A percentile compares a stretch with the other conserved stretches of the same genome.
These are phyloP conservation scores for Orbilia brochopaga DNA, from an alignment of 2,329 filamentous ascomycete species.

Conservation along the genomic window DNA sequence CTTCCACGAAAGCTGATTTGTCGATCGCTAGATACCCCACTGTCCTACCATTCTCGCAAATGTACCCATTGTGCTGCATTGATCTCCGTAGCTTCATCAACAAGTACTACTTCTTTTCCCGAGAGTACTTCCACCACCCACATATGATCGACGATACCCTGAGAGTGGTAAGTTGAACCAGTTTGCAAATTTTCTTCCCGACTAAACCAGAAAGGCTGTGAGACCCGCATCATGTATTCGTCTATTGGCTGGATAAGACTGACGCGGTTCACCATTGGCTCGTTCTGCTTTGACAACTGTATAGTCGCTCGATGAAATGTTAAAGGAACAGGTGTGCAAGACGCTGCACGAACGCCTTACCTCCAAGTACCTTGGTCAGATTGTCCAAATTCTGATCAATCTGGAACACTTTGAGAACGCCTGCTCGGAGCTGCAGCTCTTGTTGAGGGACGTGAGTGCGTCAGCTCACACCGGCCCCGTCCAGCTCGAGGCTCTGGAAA, in stretches of 20 bases:
- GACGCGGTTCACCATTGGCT: constrained; percentile 33
- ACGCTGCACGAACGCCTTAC: constrained; percentile 84
- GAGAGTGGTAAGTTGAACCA: constrained; percentile 62
- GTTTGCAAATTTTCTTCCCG: constrained; percentile 59
- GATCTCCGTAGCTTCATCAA: constrained; percentile 97
- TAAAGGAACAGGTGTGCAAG: constrained; percentile 89
- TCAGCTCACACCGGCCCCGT: constrained; percentile 70
- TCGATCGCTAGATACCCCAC: constrained; percentile 74
- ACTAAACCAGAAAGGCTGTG: constrained; percentile 19
- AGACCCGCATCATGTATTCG: constrained; percentile 37
- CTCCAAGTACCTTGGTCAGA: constrained; percentile 94
- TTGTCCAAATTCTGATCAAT: constrained; percentile 97
- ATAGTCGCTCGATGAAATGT: constrained; percentile 89
- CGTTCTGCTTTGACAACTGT: constrained; percentile 38
- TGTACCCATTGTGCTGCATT: constrained; percentile 98
- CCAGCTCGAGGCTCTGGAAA: constrained; percentile 78
- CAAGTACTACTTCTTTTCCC: constrained; percentile 96
- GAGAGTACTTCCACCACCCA: constrained; percentile 92
- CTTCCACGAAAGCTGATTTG: constrained; percentile 16
- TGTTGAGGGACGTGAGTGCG: constrained; percentile 84
- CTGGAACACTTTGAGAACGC: constrained; percentile 95
- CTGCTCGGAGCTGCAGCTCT: constrained; percentile 83
- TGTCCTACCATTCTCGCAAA: constrained; percentile 96
- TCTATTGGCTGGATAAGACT: constrained; percentile 32
- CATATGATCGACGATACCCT: constrained; percentile 89